phyloP scores from a whole-genome alignment of 495 filamentous ascomycete genomes.

The Neurospora sp. region DNA sequence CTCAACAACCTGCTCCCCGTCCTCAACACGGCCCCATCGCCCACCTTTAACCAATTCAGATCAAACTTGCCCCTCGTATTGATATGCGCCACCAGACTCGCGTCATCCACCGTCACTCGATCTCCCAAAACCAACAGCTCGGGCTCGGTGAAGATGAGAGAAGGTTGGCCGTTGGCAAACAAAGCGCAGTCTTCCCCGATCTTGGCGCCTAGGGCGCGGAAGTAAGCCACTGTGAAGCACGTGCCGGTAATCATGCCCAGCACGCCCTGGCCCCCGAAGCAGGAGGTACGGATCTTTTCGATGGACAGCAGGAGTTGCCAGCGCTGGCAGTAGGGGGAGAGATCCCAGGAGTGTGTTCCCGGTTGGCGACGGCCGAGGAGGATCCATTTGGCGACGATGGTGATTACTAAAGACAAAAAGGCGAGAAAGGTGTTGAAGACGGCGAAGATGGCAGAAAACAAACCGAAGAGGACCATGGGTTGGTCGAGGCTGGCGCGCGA shows the following conservation, averaged over 20 bases:
- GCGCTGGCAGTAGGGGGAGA: constrained; percentile 9
- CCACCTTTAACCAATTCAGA: constrained; percentile 30
- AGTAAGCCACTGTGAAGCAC: constrained; percentile 28
- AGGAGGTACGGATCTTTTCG: constrained; percentile 31
- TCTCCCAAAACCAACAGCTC: constrained; percentile 36
- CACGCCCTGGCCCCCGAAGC: constrained; percentile 32
- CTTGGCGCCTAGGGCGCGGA: constrained; percentile 31
- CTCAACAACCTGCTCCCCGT: constrained; percentile 31
- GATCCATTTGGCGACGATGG: constrained; percentile 30
- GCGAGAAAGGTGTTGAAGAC: constrained; percentile 22
- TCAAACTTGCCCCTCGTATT: constrained; percentile 29
- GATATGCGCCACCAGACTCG: constrained; percentile 34
- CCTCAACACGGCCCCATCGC: constrained; percentile 33
- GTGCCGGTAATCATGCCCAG: constrained; percentile 34
- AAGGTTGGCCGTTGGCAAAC: constrained; percentile 33
- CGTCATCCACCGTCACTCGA: constrained; percentile 36
- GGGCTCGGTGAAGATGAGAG: constrained; percentile 38
- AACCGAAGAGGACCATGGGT: constrained; percentile 18
- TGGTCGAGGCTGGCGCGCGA: constrained; percentile 14
- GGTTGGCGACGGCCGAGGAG: constrained; percentile 32
- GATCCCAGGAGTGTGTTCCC: constrained; percentile 38
- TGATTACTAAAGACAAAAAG: constrained; percentile 22
- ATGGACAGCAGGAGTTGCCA: constrained; percentile 37
- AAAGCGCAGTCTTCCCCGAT: constrained; percentile 37
- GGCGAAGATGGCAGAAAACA: constrained; percentile 19